phyloP scores from a whole-genome alignment of 2,329 filamentous ascomycete species.

The Bipolaris cookei region DNA sequence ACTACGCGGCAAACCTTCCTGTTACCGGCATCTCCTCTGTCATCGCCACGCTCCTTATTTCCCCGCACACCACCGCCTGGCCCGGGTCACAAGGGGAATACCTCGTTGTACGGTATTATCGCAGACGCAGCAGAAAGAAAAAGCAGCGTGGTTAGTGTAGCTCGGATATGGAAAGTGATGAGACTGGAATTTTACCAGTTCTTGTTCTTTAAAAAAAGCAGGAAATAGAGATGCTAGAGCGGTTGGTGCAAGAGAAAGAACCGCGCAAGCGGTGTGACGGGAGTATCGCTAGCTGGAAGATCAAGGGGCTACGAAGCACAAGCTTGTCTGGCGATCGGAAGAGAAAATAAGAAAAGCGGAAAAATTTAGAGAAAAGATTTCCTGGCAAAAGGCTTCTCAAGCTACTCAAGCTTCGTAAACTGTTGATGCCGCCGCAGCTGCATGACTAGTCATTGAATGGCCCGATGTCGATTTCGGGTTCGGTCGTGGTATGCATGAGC shows the following conservation, averaged over 20 bases:
- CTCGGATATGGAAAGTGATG: constrained; percentile 5
- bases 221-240: neutral
- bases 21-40: neutral
- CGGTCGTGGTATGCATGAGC: neutral
- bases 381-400: neutral
- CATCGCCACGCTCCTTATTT: constrained; percentile 21
- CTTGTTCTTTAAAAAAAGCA: constrained; percentile 12
- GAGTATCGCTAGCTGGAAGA: neutral
- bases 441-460: neutral
- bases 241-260: neutral
- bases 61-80: constrained; percentile 20
- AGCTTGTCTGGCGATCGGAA: neutral
- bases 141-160: constrained; percentile 5
- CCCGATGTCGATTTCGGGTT: neutral
- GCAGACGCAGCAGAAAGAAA: neutral
- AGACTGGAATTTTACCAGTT: constrained; percentile 14
- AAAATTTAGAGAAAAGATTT: neutral
- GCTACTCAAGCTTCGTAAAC: neutral
- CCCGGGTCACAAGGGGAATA: neutral
- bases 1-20: neutral
- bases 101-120: neutral
- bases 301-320: neutral
- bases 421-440: neutral
- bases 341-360: neutral
- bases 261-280: neutral